phyloP scores from a whole-genome alignment of 73 alveolate species.

The Durusdinium trenchii region DNA sequence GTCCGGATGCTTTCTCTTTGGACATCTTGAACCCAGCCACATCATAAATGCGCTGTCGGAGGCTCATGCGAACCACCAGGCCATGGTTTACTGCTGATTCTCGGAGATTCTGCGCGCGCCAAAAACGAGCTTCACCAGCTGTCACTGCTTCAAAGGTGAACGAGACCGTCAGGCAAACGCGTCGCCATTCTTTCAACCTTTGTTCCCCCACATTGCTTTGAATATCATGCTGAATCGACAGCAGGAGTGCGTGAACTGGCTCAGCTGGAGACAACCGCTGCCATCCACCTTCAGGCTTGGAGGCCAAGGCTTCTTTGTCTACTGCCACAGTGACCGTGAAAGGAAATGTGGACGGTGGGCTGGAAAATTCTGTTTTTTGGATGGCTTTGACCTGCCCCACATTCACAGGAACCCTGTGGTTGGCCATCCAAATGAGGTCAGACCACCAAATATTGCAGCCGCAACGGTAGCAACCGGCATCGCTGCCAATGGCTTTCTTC shows the following conservation, averaged over 20 bases:
- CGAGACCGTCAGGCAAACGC: neutral
- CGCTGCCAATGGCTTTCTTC: neutral
- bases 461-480: too few relatives aligned
- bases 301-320: neutral
- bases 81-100: neutral
- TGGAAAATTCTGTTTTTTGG: neutral
- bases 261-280: slow-evolving; percentile 32
- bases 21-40: neutral
- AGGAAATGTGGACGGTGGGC: neutral
- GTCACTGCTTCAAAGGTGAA: neutral
- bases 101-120: neutral
- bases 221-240: neutral
- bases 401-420: slow-evolving; percentile 2
- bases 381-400: neutral
- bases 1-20: neutral
- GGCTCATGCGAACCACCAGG: neutral
- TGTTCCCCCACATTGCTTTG: neutral
- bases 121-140: neutral
- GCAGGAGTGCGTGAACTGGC: neutral
- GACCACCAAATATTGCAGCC: neutral
- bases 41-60: neutral
- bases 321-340: neutral
- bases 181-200: neutral
- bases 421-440: neutral
- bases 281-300: neutral